These are phyloP conservation scores for Ophiostoma triangulosporum DNA, from an alignment of 2,329 filamentous ascomycete genomes.

Conservation along the genomic window DNA sequence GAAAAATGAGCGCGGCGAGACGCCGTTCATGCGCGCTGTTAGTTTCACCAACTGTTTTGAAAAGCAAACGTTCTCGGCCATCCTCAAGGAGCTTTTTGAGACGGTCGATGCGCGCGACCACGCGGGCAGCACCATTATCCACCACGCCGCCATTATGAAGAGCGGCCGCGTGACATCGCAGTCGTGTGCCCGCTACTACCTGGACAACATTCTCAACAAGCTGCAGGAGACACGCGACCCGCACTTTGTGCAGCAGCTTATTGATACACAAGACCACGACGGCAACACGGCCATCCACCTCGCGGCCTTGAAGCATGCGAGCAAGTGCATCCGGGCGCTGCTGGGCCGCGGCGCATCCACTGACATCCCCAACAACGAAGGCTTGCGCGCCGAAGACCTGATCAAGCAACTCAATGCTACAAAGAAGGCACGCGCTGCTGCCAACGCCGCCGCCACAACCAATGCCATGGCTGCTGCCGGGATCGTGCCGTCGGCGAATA, in stretches of 20 bases:
- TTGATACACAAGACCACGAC: conserved; percentile 72
- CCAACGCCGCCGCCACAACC: not conserved
- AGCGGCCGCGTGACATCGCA: conserved; percentile 70
- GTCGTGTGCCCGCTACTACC: conserved; percentile 81
- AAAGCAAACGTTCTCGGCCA: conserved; percentile 74
- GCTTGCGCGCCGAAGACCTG: conserved; percentile 72
- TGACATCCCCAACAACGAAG: conserved; percentile 68
- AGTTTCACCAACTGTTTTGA: conserved; percentile 96
- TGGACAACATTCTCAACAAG: conserved; percentile 80
- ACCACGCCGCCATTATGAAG: conserved; percentile 84
- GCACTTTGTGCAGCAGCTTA: conserved; percentile 59
- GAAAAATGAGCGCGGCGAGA: conserved; percentile 64
- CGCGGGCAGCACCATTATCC: conserved; percentile 77
- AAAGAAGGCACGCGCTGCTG: conserved; percentile 47
- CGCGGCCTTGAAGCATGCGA: conserved; percentile 68
- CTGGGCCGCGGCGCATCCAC: conserved; percentile 69
- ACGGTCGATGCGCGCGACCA: conserved; percentile 71
- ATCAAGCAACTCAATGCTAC: conserved; percentile 63
- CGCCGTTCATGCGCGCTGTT: conserved; percentile 85
- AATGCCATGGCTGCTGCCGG: not conserved
- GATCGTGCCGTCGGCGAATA: not conserved
- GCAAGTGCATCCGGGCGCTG: conserved; percentile 75
- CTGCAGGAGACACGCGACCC: conserved; percentile 66
- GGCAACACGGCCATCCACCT: conserved; percentile 76
- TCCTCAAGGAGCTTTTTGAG: conserved; percentile 70